A percentile compares a stretch with the other conserved stretches of the same genome.
phyloP scores from a whole-genome alignment of 2,329 filamentous ascomycete genomes.

The Aspergillus sp. region DNA sequence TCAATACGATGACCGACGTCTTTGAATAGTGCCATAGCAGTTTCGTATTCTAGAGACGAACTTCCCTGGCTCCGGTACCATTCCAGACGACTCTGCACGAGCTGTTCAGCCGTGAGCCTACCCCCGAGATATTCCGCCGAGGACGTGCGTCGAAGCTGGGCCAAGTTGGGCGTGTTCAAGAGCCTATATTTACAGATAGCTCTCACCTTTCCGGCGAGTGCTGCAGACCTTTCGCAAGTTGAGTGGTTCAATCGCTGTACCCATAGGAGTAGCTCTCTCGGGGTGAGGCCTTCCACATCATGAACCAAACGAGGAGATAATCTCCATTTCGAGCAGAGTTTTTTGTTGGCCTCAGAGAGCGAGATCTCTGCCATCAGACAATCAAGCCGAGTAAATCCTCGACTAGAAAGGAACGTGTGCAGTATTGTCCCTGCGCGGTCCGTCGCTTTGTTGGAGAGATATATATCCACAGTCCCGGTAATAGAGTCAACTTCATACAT shows the following conservation, averaged over 20 bases:
- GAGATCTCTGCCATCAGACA: slow-evolving; percentile 32
- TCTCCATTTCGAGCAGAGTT: slow-evolving; percentile 17
- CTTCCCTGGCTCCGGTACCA: slow-evolving; percentile 43
- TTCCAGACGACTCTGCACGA: slow-evolving; percentile 38
- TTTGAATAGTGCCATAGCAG: slow-evolving; percentile 32
- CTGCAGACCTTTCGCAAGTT: neutral
- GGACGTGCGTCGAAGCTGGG: slow-evolving; percentile 38
- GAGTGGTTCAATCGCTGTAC: slow-evolving; percentile 9
- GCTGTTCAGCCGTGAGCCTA: slow-evolving; percentile 30
- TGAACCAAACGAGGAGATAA: slow-evolving; percentile 29
- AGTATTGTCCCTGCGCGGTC: slow-evolving; percentile 35
- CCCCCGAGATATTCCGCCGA: slow-evolving; percentile 41
- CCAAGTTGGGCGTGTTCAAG: slow-evolving; percentile 32
- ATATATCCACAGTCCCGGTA: slow-evolving; percentile 27
- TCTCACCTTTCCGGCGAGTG: slow-evolving; percentile 15
- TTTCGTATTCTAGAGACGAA: slow-evolving; percentile 26
- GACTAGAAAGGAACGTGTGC: slow-evolving; percentile 39
- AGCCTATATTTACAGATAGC: slow-evolving; percentile 22
- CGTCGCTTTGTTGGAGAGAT: slow-evolving; percentile 33
- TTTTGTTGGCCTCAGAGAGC: slow-evolving; percentile 23
- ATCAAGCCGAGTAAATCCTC: slow-evolving; percentile 26
- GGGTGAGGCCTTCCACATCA: slow-evolving; percentile 37
- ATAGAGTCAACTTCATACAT: slow-evolving; percentile 15
- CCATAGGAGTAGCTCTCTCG: slow-evolving; percentile 29
- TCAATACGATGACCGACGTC: slow-evolving; percentile 31